Base-by-base conservation (phyloP, 73 alveolate genomes). In the Blepharisma japonicum region DNA sequence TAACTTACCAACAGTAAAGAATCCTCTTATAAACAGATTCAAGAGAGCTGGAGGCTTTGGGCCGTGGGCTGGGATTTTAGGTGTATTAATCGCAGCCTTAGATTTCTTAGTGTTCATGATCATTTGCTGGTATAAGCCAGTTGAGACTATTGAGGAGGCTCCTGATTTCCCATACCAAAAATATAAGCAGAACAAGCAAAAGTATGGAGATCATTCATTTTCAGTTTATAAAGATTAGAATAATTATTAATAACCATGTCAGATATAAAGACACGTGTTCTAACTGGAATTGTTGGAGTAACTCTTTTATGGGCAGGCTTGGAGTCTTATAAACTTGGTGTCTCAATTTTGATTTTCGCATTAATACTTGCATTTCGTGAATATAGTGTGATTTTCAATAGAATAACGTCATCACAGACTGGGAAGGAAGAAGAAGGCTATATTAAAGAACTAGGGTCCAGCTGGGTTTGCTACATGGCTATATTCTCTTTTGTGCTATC, bases 11-110 rank as follows among this genome's bases (percentile, higher is more conserved):
- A 80, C 79, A 38, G 74, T 67, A 21, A 83, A 83, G 23, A 89
- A 86, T 79, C 89, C 91, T 67, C 68, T 87, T 61, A 82, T 88
- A 6, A 77, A 89, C 45, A 90, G 97, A 76, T 68, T 93, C 71
- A 93, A 93, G 77, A 89, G 68, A 80, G 56, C 79, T 68, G 82
- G 88, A 47, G 81, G 91, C n/a, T 70, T 81, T 76, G 98, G 98
- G 6, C 89, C 92, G 0, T 20, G 81, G 54, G 88, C 77, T 49
- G 88, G 87, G 46, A 45, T 84, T 25, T 48, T 70, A 38, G 80
- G 68, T 9, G 56, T 70, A 2, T 45, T 70, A 14, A 70, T 47
- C 42, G 80, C 66, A 45, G 56, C 66, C n/a, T 14, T 70, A 11
- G 80, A 70, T 45, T 45, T 39, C 4, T n/a, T 70, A 7, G 23